Conservation (phyloP, 2,329 filamentous ascomycete species). For the Cercospora sp. region DNA sequence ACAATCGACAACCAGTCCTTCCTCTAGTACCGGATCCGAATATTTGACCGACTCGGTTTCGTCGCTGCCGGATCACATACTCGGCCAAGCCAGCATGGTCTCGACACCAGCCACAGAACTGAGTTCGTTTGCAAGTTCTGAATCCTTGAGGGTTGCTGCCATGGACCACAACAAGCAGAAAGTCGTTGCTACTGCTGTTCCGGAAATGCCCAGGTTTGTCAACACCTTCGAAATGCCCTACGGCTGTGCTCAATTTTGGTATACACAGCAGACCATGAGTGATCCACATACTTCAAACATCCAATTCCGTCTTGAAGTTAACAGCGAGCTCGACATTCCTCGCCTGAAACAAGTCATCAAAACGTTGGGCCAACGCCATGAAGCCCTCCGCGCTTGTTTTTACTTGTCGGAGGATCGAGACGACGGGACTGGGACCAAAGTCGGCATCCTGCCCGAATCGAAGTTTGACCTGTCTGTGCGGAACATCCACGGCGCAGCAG, state of each 20-base stretch:
- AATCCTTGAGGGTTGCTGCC: neutral
- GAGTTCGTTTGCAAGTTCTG: neutral
- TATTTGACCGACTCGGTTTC: neutral
- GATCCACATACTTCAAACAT: neutral
- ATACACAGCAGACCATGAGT: neutral
- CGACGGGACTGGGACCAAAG: neutral
- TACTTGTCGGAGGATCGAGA: neutral
- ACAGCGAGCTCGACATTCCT: neutral
- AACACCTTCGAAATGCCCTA: slow-evolving; percentile 44
- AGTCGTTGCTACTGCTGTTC: slow-evolving; percentile 27
- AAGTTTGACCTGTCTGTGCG: neutral
- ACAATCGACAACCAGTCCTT: neutral
- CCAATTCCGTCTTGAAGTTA: neutral
- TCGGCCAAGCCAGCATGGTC: neutral
- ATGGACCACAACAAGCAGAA: neutral
- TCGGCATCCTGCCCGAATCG: neutral
- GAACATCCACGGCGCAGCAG: neutral
- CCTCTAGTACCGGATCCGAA: neutral
- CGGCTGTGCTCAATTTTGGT: neutral
- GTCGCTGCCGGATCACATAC: neutral
- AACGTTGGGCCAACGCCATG: neutral
- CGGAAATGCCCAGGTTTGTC: slow-evolving; percentile 32
- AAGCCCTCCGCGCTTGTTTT: neutral
- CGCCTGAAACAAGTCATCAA: neutral
- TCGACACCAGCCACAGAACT: neutral